A percentile compares a stretch with the other conserved stretches of the same genome.
Conservation (phyloP, 495 filamentous ascomycete genomes). For the Podospora didyma region DNA sequence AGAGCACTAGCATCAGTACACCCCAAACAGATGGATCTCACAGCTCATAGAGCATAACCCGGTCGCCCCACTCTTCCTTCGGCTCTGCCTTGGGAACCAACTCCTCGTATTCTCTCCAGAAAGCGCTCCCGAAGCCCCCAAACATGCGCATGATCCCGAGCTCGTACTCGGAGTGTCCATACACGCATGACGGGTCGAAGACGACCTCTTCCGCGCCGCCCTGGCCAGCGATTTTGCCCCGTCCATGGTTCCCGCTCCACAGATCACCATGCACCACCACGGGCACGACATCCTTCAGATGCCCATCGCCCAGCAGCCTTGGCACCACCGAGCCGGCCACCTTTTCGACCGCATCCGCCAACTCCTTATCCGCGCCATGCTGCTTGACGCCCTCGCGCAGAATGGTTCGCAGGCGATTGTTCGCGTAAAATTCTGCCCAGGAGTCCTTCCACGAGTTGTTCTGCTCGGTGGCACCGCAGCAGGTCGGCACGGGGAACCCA, state of each 20-base stretch:
- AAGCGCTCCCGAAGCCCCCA: conserved; percentile 73
- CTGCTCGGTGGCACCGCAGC: conserved; percentile 80
- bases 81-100: conserved; percentile 77
- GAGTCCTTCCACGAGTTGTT: conserved; percentile 62
- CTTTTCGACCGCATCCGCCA: conserved; percentile 59
- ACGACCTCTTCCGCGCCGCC: conserved; percentile 69
- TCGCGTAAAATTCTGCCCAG: conserved; percentile 82
- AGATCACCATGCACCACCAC: conserved; percentile 87
- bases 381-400: conserved; percentile 49
- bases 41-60: conserved; percentile 76
- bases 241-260: conserved; percentile 82
- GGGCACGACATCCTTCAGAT: conserved; percentile 61
- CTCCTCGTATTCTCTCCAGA: conserved; percentile 72
- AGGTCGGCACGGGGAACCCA: conserved; percentile 78
- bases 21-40: conserved; percentile 42
- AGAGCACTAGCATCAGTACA: background rate
- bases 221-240: conserved; percentile 56
- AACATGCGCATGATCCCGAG: conserved; percentile 95
- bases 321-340: conserved; percentile 64
- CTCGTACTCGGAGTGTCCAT: conserved; percentile 87
- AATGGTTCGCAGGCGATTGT: conserved; percentile 66
- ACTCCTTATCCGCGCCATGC: conserved; percentile 60
- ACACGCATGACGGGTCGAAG: conserved; percentile 75
- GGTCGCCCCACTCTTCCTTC: conserved; percentile 76
- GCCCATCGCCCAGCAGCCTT: conserved; percentile 60